Evolutionary conservation across 2,329 filamentous ascomycete species (phyloP).

Genomic region (Rugonectria rugulosa): DNA sequence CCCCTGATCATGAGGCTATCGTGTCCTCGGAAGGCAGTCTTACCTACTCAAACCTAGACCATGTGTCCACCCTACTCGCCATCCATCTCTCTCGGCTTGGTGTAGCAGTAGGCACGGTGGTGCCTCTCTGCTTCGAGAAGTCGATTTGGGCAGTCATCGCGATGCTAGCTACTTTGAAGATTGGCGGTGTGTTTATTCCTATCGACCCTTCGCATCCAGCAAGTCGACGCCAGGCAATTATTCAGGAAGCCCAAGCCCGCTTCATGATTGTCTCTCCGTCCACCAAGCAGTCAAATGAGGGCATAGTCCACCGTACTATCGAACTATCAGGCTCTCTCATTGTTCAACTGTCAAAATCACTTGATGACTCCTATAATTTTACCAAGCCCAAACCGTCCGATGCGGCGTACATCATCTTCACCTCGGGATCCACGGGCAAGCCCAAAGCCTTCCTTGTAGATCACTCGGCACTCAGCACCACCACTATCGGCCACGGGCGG

Average conservation of each 20-base stretch:
- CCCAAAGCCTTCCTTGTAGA: slow-evolving; percentile 58
- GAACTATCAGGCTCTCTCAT: neutral
- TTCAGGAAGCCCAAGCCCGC: neutral
- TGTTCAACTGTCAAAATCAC: neutral
- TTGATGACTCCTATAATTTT: neutral
- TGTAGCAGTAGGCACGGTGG: slow-evolving; percentile 4
- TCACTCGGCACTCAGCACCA: slow-evolving; percentile 8
- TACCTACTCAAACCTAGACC: slow-evolving; percentile 28
- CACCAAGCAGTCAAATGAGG: neutral
- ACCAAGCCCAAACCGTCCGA: neutral
- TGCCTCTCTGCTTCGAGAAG: slow-evolving; percentile 23
- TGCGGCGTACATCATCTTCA: slow-evolving; percentile 55
- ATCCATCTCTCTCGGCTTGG: slow-evolving; percentile 14
- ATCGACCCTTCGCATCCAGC: slow-evolving; percentile 50
- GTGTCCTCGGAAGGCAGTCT: slow-evolving; percentile 36
- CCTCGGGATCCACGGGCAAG: slow-evolving; percentile 61
- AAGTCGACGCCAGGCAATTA: slow-evolving; percentile 2
- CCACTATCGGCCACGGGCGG: neutral
- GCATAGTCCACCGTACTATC: neutral
- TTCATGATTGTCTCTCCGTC: slow-evolving; percentile 1
- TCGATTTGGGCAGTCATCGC: slow-evolving; percentile 31
- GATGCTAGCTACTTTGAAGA: slow-evolving; percentile 44
- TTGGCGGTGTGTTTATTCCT: slow-evolving; percentile 41
- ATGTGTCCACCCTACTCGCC: neutral
- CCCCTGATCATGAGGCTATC: slow-evolving; percentile 17